These are phyloP conservation scores for Aspergillus fumigatiaffinis DNA, from an alignment of 2,329 filamentous ascomycete species.

Conservation along the genomic window DNA sequence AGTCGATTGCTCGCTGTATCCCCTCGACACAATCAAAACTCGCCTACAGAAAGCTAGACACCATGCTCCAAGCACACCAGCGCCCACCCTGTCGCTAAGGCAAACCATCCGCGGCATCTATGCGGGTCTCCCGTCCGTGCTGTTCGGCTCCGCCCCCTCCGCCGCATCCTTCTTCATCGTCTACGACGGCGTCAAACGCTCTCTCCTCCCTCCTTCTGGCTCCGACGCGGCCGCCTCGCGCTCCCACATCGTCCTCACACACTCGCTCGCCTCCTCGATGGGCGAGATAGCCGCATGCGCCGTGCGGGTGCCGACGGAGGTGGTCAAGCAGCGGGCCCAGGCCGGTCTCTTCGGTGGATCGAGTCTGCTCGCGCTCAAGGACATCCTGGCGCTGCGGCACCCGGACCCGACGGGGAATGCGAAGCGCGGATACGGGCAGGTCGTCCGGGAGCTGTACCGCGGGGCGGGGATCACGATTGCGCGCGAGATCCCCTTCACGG, in stretches of 20 bases:
- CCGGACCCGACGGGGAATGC: conserved; percentile 28
- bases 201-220: conserved; percentile 37
- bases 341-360: conserved; percentile 74
- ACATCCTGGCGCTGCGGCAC: conserved; percentile 59
- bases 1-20: conserved; percentile 94
- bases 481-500: conserved; percentile 93
- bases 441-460: conserved; percentile 82
- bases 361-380: conserved; percentile 61
- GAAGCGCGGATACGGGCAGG: conserved; percentile 46
- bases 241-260: conserved; percentile 46
- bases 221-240: conserved; percentile 25
- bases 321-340: conserved; percentile 95
- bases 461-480: conserved; percentile 91
- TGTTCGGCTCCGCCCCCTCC: conserved; percentile 87
- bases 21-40: conserved; percentile 97
- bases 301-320: conserved; percentile 89
- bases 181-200: conserved; percentile 71
- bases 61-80: conserved; percentile 59
- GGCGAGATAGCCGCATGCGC: conserved; percentile 92
- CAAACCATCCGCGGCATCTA: conserved; percentile 93
- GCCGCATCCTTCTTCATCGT: conserved; percentile 97
- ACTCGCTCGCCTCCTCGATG: conserved; percentile 80
- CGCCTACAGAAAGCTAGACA: conserved; percentile 66
- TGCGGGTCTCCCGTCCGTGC: conserved; percentile 80
- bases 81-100: conserved; percentile 66